Percentiles rank a stretch among this genome's conserved stretches.
Conservation (phyloP, 768 basidiomycete species). For the Piloderma croceum region DNA sequence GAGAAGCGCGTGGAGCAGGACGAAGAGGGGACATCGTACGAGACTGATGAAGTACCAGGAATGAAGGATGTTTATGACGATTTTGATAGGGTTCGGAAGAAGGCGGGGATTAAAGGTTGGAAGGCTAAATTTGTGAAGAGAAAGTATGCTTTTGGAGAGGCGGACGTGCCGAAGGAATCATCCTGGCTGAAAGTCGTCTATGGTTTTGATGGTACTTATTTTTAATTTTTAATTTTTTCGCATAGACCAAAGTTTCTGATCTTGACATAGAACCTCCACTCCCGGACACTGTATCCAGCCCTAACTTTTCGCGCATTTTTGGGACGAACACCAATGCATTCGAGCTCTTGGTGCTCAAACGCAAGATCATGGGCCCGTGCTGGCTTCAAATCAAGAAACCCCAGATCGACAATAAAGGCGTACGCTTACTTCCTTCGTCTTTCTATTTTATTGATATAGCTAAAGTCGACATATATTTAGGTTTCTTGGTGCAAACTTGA, state of each 20-base stretch:
- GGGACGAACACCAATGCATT: constrained; percentile 92
- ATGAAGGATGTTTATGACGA: constrained; percentile 72
- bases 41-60: constrained; percentile 72
- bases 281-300: constrained; percentile 65
- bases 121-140: constrained; percentile 81
- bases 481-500: constrained; percentile 98
- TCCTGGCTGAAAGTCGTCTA: constrained; percentile 95
- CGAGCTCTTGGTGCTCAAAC: constrained; percentile 87
- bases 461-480: constrained; percentile 33
- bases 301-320: constrained; percentile 82
- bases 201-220: constrained; percentile 68
- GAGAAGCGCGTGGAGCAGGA: constrained; percentile 52
- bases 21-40: constrained; percentile 53
- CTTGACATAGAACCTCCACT: constrained; percentile 58
- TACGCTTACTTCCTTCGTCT: constrained; percentile 31
- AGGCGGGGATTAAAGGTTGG: constrained; percentile 65
- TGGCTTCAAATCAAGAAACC: constrained; percentile 87
- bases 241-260: background rate
- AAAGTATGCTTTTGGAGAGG: constrained; percentile 88
- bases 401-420: constrained; percentile 70
- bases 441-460: constrained; percentile 3
- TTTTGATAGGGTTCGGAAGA: constrained; percentile 72
- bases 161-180: constrained; percentile 71
- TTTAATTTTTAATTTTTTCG: constrained; percentile 1
- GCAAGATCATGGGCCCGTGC: constrained; percentile 98